phyloP scores from a whole-genome alignment of 371 early-diverging fungal species.

The Mucor irregularis region DNA sequence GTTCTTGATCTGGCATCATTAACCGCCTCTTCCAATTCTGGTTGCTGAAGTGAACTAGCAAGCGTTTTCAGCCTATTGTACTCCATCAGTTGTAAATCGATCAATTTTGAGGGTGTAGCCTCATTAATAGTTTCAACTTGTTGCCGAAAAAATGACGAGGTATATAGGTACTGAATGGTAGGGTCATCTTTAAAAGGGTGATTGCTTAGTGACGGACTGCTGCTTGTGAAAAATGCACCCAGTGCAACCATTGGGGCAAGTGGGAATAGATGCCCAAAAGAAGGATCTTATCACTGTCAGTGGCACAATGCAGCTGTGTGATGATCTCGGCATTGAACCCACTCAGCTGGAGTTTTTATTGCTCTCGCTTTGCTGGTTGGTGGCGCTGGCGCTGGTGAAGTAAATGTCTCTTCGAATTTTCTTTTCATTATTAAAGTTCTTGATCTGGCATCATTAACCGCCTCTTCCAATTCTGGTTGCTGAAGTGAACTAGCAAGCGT shows the following conservation, averaged over 20 bases:
- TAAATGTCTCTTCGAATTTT: conserved; percentile 8
- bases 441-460: conserved; percentile 10
- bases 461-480: conserved; percentile 9
- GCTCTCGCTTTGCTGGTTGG: conserved; percentile 42
- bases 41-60: conserved; percentile 6
- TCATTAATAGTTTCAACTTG: conserved; percentile 8
- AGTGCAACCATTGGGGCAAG: too few species aligned
- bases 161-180: conserved; percentile 7
- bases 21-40: conserved; percentile 9
- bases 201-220: conserved; percentile 3
- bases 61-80: conserved; percentile 7
- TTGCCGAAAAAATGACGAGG: conserved; percentile 8
- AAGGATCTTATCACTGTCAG: conserved; percentile 70
- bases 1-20: conserved; percentile 13
- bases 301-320: conserved; percentile 71
- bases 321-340: conserved; percentile 77
- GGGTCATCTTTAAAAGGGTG: conserved; percentile 7
- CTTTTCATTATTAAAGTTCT: conserved; percentile 14
- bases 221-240: conserved; percentile 7
- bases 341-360: conserved; percentile 75
- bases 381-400: conserved; percentile 5
- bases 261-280: conserved; percentile 66
- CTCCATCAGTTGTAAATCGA: conserved; percentile 9
- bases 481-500: conserved; percentile 6
- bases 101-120: not conserved